Evolutionary conservation across 768 basidiomycete species (phyloP).

Genomic region (Leccinum aurantiacum): DNA sequence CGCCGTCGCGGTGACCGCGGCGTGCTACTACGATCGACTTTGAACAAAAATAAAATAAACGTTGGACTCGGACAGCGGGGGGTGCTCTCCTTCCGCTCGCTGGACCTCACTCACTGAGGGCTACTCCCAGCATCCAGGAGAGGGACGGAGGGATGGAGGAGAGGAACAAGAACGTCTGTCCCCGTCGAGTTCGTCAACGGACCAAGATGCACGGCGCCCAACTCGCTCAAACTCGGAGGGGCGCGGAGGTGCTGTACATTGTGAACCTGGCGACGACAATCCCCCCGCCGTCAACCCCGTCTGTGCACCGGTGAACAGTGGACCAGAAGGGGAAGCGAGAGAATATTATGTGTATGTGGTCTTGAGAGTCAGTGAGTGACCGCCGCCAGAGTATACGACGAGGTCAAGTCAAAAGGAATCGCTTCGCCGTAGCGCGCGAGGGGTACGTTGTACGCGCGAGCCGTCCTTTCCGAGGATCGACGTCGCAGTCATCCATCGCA

Average conservation of each 20-base stretch:
- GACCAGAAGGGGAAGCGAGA: not conserved
- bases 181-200: not conserved
- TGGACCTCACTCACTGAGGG: not conserved
- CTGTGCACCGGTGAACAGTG: not conserved
- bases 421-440: constrained; percentile 11
- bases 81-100: not conserved
- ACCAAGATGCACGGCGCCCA: not conserved
- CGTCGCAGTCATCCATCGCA: constrained; percentile 82
- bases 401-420: not conserved
- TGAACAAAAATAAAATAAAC: not conserved
- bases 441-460: constrained; percentile 7
- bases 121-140: not conserved
- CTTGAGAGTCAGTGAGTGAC: not conserved
- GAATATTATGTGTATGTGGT: not conserved
- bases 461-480: constrained; percentile 42
- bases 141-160: not conserved
- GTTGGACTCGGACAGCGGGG: not conserved
- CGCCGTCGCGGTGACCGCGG: not conserved
- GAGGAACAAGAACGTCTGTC: not conserved
- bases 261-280: not conserved
- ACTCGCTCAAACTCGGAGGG: not conserved
- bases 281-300: not conserved
- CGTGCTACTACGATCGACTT: not conserved
- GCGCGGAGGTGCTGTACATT: not conserved
- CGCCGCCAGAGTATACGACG: not conserved